Percentiles rank a stretch among this genome's conserved stretches.
These are phyloP conservation scores for Coemansia sp. DNA, from an alignment of 192 early-diverging fungal genomes.

Conservation along the genomic window DNA sequence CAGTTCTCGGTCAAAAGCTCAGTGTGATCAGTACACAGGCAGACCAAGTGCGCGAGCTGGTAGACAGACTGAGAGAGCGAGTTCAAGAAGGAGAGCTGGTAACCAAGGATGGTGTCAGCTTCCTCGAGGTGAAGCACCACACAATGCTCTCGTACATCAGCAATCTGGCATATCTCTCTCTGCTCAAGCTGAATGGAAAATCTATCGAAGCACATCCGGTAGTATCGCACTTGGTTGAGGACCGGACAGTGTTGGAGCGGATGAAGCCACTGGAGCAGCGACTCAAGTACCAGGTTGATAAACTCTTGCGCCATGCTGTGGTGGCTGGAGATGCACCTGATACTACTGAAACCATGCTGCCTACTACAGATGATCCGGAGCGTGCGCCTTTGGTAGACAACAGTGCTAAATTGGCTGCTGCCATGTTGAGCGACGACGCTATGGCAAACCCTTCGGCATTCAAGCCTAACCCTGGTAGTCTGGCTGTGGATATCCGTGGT, in stretches of 20 bases:
- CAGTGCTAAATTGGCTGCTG: slow-evolving; percentile 47
- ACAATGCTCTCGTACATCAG: slow-evolving; percentile 82
- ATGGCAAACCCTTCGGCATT: slow-evolving; percentile 81
- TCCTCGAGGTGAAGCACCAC: slow-evolving; percentile 89
- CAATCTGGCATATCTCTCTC: slow-evolving; percentile 67
- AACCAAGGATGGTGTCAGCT: slow-evolving; percentile 77
- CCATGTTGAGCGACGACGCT: slow-evolving; percentile 31
- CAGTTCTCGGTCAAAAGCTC: slow-evolving; percentile 19
- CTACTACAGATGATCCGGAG: slow-evolving; percentile 30
- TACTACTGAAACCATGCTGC: slow-evolving; percentile 11
- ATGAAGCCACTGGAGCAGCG: slow-evolving; percentile 91
- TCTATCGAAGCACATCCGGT: slow-evolving; percentile 59
- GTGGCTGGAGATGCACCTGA: slow-evolving; percentile 46
- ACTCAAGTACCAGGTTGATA: slow-evolving; percentile 96
- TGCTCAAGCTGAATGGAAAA: slow-evolving; percentile 75
- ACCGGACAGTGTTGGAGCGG: slow-evolving; percentile 85
- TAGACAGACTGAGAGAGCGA: slow-evolving; percentile 44
- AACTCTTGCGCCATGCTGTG: slow-evolving; percentile 71
- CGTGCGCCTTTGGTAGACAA: slow-evolving; percentile 7
- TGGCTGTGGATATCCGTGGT: slow-evolving; percentile 40
- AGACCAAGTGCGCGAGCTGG: slow-evolving; percentile 38
- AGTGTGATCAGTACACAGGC: slow-evolving; percentile 30
- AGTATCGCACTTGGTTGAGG: slow-evolving; percentile 67
- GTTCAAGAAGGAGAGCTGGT: slow-evolving; percentile 56
- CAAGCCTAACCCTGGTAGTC: slow-evolving; percentile 79